Evolutionary conservation across 345 rosid species (phyloP), one percentile per base, ranked within the genome.

Genomic region (Eucalyptus shirleyi): DNA sequence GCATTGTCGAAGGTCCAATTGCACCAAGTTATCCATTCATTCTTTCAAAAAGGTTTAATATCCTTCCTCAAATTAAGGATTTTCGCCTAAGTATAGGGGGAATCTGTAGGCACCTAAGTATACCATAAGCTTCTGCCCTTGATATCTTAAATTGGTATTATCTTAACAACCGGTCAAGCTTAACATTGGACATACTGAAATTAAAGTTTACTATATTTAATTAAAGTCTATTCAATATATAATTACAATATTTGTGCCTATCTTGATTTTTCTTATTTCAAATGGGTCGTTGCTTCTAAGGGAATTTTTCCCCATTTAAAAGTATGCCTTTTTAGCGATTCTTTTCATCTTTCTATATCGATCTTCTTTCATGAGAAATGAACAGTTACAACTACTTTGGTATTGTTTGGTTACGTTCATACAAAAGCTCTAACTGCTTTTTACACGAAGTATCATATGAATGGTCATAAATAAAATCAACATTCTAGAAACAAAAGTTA

Each of bases 1-100:
- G 5, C 0, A 0, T 67, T n/a, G 2, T 67, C 0, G 6, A n/a
- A 14, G 4, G 13, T 67, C 23, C 42, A 67, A 32, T 67, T 8
- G 7, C 42, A 32, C 77, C 11, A 67, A 16, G 9, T n/a, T 65
- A 5, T n/a, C 10, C 21, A 18, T 62, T 62, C 69, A 30, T 62
- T 62, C 16, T 30, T 62, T 62, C 17, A 7, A 2, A 28, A 28
- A 11, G 17, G 34, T 62, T 28, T 13, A 28, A 28, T 30, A 62
- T 51, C 56, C 56, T 51, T 18, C 56, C 56, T 18, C 55, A 51
- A 7, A 51, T 18, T 51, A 51, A 51, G 56, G 23, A 51, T 51
- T 18, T 51, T 18, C 0, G 0, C 56, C 8, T 3, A 51, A 1
- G 0, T 51, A 62, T 28, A 65, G 15, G 37, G 8, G 19, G 14